Conservation (phyloP, 257 asterid genomes). For the Cordia subcordata region DNA sequence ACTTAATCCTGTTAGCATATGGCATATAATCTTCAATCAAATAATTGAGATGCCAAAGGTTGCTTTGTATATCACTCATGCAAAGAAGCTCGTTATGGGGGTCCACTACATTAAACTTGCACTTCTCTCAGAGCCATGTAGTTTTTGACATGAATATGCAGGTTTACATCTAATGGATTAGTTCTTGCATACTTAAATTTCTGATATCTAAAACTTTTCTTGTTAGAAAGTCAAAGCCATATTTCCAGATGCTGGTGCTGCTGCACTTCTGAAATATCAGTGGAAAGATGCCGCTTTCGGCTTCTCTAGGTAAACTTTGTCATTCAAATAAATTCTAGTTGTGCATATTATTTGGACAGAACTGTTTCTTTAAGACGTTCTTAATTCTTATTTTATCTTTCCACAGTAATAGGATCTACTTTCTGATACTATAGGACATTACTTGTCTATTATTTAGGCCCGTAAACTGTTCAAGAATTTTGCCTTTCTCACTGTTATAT, state of each 20-base stretch:
- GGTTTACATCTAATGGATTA: not conserved
- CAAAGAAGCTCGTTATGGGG: too few species aligned
- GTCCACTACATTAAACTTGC: too few species aligned
- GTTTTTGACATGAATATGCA: too few species aligned
- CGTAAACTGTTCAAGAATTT: not conserved
- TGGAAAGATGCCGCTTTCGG: constrained; percentile 93
- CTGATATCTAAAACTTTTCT: constrained; percentile 27
- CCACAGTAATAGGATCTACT: too few species aligned
- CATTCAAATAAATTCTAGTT: too few species aligned
- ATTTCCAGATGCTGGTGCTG: constrained; percentile 99
- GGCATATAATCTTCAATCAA: not conserved
- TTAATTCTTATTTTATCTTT: too few species aligned
- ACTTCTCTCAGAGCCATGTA: too few species aligned
- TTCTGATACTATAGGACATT: too few species aligned
- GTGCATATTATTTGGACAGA: too few species aligned
- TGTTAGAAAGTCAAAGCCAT: constrained; percentile 81
- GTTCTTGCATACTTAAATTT: constrained; percentile 11
- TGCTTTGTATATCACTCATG: not conserved
- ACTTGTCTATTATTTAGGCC: not conserved
- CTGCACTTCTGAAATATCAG: constrained; percentile 77
- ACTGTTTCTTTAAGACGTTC: too few species aligned
- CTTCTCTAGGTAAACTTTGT: constrained; percentile 59
- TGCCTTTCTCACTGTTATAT: constrained; percentile 10
- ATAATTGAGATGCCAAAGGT: not conserved
- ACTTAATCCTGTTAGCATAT: too few species aligned